phyloP scores from a whole-genome alignment of 177 flowering plant genomes.

The Vitis hybrid region DNA sequence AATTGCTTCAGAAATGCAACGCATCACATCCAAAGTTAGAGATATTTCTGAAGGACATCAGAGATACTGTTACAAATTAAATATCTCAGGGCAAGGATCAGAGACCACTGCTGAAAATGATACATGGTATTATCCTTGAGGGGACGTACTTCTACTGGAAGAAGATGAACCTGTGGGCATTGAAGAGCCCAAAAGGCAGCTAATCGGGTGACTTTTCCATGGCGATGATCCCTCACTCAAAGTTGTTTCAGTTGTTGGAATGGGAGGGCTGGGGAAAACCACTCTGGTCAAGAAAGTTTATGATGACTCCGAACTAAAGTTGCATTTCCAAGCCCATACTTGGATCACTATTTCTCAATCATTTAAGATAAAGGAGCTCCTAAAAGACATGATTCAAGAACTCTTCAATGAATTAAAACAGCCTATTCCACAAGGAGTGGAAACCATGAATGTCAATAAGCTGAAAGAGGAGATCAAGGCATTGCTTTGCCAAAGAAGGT shows the following conservation, averaged over 20 bases:
- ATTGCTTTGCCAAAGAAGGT: slow-evolving; percentile 1
- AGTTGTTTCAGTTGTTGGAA: slow-evolving; percentile 24
- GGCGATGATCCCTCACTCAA: slow-evolving; percentile 5
- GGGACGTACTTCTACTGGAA: slow-evolving; percentile 18
- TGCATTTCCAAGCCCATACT: slow-evolving; percentile 15
- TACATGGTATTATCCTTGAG: slow-evolving; percentile 8
- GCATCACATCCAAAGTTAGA: slow-evolving; percentile 19
- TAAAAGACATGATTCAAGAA: slow-evolving; percentile 15
- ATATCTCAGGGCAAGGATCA: background rate
- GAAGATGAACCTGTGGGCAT: slow-evolving; percentile 28
- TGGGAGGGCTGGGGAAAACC: slow-evolving; percentile 39
- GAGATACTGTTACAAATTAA: slow-evolving; percentile 12
- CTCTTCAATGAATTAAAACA: slow-evolving; percentile 11
- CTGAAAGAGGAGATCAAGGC: slow-evolving; percentile 14
- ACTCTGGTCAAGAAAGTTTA: slow-evolving; percentile 27
- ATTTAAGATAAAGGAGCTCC: slow-evolving; percentile 19
- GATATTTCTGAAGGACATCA: slow-evolving; percentile 9
- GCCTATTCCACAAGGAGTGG: slow-evolving; percentile 13
- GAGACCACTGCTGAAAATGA: background rate
- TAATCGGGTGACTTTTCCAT: slow-evolving; percentile 13
- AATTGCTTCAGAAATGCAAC: slow-evolving; percentile 13
- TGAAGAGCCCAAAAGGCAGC: slow-evolving; percentile 15
- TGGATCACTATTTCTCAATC: slow-evolving; percentile 26
- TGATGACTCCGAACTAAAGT: slow-evolving; percentile 20
- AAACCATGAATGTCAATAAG: slow-evolving; percentile 8